Conservation (phyloP, 208 protist genomes). For the Kentomonas sorsogonicus region DNA sequence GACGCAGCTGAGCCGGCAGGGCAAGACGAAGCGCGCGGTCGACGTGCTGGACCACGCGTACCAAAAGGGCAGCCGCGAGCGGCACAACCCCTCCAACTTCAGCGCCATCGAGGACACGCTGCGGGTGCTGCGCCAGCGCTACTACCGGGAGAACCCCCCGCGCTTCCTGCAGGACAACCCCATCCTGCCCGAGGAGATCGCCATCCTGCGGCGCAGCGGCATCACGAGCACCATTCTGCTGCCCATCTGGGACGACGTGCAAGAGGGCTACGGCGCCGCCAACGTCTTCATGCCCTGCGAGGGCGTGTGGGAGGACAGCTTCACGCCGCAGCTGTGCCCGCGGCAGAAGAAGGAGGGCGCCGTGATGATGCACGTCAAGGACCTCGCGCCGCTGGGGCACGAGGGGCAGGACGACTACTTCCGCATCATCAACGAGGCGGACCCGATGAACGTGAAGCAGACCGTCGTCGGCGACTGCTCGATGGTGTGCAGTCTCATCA, state of each 20-base stretch:
- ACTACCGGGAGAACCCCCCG: slow-evolving; percentile 34
- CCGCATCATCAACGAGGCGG: slow-evolving; percentile 51
- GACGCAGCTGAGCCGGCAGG: slow-evolving; percentile 33
- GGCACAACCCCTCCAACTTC: slow-evolving; percentile 69
- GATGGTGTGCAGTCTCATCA: slow-evolving; percentile 69
- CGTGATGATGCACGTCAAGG: slow-evolving; percentile 32
- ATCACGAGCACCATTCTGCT: slow-evolving; percentile 59
- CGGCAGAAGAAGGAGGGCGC: slow-evolving; percentile 20
- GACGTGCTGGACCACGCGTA: slow-evolving; percentile 82
- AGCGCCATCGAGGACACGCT: slow-evolving; percentile 56
- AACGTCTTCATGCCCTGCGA: slow-evolving; percentile 75
- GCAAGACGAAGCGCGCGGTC: slow-evolving; percentile 72
- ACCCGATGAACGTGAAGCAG: slow-evolving; percentile 80
- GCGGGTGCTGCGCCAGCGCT: slow-evolving; percentile 35
- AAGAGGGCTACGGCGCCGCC: slow-evolving; percentile 73
- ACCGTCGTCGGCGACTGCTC: slow-evolving; percentile 86
- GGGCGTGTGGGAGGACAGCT: slow-evolving; percentile 43
- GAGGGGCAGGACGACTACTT: slow-evolving; percentile 41
- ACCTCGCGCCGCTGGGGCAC: slow-evolving; percentile 15
- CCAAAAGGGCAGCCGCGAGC: slow-evolving; percentile 34
- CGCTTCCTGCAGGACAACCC: slow-evolving; percentile 85
- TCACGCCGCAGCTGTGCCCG: slow-evolving; percentile 30
- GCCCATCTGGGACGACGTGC: slow-evolving; percentile 84
- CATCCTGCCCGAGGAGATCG: slow-evolving; percentile 65
- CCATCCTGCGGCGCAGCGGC: slow-evolving; percentile 65